Conservation (phyloP, 306 rosid genomes). For the Quercus robur region DNA sequence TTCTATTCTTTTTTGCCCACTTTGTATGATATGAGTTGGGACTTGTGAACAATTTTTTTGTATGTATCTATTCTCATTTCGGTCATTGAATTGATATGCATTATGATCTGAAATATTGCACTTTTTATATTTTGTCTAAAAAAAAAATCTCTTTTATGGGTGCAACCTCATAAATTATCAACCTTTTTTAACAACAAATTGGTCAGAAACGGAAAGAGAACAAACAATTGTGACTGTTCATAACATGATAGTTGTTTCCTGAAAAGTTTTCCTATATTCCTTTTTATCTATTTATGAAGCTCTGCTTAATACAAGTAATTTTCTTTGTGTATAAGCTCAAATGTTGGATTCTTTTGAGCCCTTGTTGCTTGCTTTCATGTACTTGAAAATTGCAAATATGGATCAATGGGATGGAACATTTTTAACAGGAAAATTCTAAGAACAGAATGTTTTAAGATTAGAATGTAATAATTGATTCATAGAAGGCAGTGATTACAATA, state of each 20-base stretch:
- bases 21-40: neutral
- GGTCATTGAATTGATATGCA: neutral
- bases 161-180: neutral
- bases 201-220: neutral
- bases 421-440: neutral
- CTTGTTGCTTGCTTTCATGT: neutral
- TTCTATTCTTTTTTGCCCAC: neutral
- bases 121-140: neutral
- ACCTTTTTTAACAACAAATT: neutral
- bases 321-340: too few species aligned
- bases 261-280: neutral
- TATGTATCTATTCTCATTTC: neutral
- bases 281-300: neutral
- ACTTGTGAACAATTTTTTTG: neutral
- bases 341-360: neutral
- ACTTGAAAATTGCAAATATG: neutral
- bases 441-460: neutral
- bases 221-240: neutral
- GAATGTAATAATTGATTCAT: neutral
- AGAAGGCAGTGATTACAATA: neutral
- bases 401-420: neutral
- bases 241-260: neutral
- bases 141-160: neutral
- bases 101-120: neutral
- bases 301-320: neutral